phyloP scores from a whole-genome alignment of 2,329 filamentous ascomycete species.

The Hymenoscyphus fraxineus region DNA sequence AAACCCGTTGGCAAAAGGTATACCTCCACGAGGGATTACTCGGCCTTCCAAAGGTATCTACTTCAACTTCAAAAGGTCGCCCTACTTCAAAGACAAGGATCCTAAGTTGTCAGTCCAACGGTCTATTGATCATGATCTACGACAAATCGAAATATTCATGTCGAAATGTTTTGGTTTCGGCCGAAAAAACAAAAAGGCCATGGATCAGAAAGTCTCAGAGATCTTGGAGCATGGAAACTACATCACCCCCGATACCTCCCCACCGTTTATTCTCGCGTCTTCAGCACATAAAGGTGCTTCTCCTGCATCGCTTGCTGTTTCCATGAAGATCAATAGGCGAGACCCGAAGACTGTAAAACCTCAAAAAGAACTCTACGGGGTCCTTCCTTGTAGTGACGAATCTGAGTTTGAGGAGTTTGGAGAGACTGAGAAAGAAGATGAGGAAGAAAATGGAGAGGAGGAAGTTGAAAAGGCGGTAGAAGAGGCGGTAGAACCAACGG shows the following conservation, averaged over 20 bases:
- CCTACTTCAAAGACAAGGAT: not conserved
- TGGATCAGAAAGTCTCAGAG: not conserved
- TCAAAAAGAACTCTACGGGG: not conserved
- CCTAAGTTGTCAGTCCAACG: not conserved
- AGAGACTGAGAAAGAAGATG: not conserved
- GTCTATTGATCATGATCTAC: not conserved
- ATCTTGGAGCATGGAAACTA: not conserved
- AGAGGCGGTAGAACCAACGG: not conserved
- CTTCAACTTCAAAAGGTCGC: not conserved
- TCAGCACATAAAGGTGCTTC: not conserved
- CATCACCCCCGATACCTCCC: not conserved
- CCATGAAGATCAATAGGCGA: not conserved
- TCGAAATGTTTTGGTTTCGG: not conserved
- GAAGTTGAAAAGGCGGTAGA: not conserved
- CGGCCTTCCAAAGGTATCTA: not conserved
- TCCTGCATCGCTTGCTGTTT: not conserved
- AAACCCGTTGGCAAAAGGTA: not conserved
- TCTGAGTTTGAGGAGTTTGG: not conserved
- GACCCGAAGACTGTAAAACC: not conserved
- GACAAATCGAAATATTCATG: not conserved
- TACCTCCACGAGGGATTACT: not conserved
- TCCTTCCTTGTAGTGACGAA: not conserved
- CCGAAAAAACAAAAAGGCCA: no score
- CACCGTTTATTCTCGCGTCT: not conserved
- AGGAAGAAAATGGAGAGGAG: not conserved